These are phyloP conservation scores for Suillus hirtellus DNA, from an alignment of 768 basidiomycete genomes.

Conservation along the genomic window DNA sequence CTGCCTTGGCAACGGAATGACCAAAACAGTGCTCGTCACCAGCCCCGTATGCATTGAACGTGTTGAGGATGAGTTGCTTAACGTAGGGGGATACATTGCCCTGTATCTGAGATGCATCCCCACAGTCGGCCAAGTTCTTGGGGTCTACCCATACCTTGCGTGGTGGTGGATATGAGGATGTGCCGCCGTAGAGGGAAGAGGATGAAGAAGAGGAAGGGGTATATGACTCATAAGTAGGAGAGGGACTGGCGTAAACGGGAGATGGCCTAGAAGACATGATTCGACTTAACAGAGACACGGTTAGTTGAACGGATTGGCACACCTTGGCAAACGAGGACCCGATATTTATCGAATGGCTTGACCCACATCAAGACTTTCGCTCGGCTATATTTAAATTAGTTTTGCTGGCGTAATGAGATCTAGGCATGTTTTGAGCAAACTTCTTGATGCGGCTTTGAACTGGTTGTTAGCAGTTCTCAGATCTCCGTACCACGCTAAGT, in stretches of 20 bases:
- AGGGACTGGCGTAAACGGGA: slow-evolving; percentile 28
- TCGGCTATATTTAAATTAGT: slow-evolving; percentile 25
- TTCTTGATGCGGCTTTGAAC: slow-evolving; percentile 29
- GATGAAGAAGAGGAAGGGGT: slow-evolving; percentile 15
- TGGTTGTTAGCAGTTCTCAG: slow-evolving; percentile 3
- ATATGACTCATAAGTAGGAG: slow-evolving; percentile 30
- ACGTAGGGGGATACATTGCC: slow-evolving; percentile 64
- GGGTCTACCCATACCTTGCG: slow-evolving; percentile 67
- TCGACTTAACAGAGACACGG: slow-evolving; percentile 5
- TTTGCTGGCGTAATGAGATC: slow-evolving; percentile 11
- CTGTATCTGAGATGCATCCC: slow-evolving; percentile 54
- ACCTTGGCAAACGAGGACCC: slow-evolving; percentile 5
- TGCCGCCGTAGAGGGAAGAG: slow-evolving; percentile 26
- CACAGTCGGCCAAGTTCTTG: slow-evolving; percentile 55
- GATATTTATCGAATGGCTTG: slow-evolving; percentile 30
- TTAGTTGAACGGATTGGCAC: slow-evolving; percentile 7
- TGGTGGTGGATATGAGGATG: slow-evolving; percentile 14
- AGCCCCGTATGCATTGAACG: slow-evolving; percentile 70
- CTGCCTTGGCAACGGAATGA: slow-evolving; percentile 56
- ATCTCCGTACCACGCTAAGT: slow-evolving; percentile 20
- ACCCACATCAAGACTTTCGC: slow-evolving; percentile 20
- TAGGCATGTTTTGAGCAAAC: slow-evolving; percentile 2
- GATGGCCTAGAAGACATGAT: slow-evolving; percentile 30
- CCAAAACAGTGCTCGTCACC: slow-evolving; percentile 64
- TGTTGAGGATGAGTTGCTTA: slow-evolving; percentile 69